Base-by-base conservation (phyloP, 768 basidiomycete species). In the Lepiota subincarnata region DNA sequence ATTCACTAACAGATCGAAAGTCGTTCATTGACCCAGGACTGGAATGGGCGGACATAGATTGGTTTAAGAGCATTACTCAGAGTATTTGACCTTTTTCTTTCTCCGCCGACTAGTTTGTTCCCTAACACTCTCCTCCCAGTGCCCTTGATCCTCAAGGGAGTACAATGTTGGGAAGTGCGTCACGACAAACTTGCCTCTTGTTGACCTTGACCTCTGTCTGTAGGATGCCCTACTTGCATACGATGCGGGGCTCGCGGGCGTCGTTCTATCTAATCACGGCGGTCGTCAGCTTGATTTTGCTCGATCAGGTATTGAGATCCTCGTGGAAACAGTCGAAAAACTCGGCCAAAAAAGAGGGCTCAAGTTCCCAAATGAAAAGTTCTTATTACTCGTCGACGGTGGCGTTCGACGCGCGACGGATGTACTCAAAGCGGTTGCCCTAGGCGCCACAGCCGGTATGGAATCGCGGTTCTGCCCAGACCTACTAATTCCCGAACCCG, bases 1-100 rank as follows among this genome's bases (percentile, higher is more conserved):
- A 44, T 36, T 22, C 18, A 50, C 53, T 12, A 40, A 57, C 0
- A 50, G 6, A n/a, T 16, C 6, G 37, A 20, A 52, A 94, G 83
- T 89, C 90, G 1, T 99, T 99, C 70, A 98, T 98, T 59, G 97
- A 99, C 65, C 93, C 96, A 0, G 80, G 85, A 1, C 71, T 98
- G 54, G 79, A 80, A 54, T 98, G 96, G 96, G 75, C 78, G 34
- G 93, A 96, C 62, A 73, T 96, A 36, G 71, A 78, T 0, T 96
- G 89, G 79, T 89, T 94, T 70, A 84, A 82, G 68, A 78, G 75
- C 56, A 89, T 92, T 58, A 92, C 90, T 0, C 80, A 78, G 49
- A 89, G 86, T 66, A 48, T 50, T 63, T 50, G 76, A 72, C 77
- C 81, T 67, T 73, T 75, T 60, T 69, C 37, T 50, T 19, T 39